Conservation (phyloP, 2,329 filamentous ascomycete genomes). For the Hypocreales sp. region DNA sequence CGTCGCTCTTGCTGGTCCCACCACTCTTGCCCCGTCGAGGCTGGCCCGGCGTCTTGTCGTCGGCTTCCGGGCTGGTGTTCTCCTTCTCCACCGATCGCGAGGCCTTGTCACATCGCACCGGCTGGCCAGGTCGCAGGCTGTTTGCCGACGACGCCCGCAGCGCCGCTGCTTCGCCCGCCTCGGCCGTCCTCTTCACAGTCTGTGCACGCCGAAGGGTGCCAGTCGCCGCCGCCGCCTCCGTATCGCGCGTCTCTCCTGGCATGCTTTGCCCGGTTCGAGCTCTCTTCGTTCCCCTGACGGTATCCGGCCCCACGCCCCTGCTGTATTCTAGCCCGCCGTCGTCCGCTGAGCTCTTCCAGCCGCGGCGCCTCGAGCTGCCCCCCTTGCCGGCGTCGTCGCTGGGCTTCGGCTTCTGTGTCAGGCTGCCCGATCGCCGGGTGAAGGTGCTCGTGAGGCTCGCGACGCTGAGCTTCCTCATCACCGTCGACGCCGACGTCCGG, state of each 20-base stretch:
- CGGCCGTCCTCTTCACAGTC: not conserved
- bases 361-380: not conserved
- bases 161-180: not conserved
- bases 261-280: not conserved
- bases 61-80: conserved; percentile 1
- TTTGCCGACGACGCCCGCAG: conserved; percentile 4
- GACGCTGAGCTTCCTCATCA: conserved; percentile 79
- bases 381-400: not conserved
- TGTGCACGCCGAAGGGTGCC: not conserved
- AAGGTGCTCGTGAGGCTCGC: conserved; percentile 67
- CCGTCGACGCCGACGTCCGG: conserved; percentile 63
- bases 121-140: conserved; percentile 3
- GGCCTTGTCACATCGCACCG: conserved; percentile 2
- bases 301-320: not conserved
- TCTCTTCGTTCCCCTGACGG: conserved; percentile 1
- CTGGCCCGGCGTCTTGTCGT: not conserved
- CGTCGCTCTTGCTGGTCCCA: not conserved
- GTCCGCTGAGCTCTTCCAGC: not conserved
- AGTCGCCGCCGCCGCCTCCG: not conserved
- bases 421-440: conserved; percentile 51
- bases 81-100: conserved; percentile 1
- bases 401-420: conserved; percentile 10
- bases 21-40: not conserved
- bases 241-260: not conserved
- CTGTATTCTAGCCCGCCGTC: not conserved